Evolutionary conservation across 1,284 basidiomycete species (phyloP), one percentile per base, ranked within the genome.

Genomic region (Porodaedalea pini): DNA sequence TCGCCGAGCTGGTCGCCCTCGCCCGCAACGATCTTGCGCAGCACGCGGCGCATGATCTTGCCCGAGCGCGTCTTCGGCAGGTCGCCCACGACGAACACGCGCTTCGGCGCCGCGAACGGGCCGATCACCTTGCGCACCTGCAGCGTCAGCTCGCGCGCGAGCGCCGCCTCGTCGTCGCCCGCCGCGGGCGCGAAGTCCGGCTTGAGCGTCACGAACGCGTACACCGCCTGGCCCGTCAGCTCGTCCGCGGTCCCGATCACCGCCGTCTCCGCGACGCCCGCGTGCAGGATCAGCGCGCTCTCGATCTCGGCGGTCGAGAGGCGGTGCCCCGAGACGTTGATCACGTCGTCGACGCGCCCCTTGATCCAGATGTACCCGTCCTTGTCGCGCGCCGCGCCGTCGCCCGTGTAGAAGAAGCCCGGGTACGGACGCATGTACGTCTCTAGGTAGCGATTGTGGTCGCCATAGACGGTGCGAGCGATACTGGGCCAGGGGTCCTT

Each of bases 281-380:
- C 84, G 78, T 98, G 95, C 66, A 91, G 75, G 71, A 98, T 96
- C 52, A 99, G 80, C 2, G 95, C 95, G 4, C 90, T 93, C 77
- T 99, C 96, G 64, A 99, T 96, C 76, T 99, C 96, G 58, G 96
- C 95, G 0, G 96, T 99, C 40, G 92, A 96, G 56, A 99, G 79
- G 69, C 97, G 89, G 73, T 99, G 96, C 2, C 96, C 97, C 37
- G 96, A 97, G 32, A 96, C 92, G 73, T 94, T 94, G 77, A 92
- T 92, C 54, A 93, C 90, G 72, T 92, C 94, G 73, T 99, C 96
- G 43, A 99, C 87, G 66, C 96, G 88, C 53, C 96, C 96, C 75
- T 94, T 95, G 76, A 99, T 98, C 94, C 94, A 97, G 70, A 94
- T 91, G 75, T 99, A 99, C 4, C 96, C 96, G 67, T 99, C 88